Base-by-base conservation (phyloP, 805 yeast genomes). In the Torulaspora gathmanii region DNA sequence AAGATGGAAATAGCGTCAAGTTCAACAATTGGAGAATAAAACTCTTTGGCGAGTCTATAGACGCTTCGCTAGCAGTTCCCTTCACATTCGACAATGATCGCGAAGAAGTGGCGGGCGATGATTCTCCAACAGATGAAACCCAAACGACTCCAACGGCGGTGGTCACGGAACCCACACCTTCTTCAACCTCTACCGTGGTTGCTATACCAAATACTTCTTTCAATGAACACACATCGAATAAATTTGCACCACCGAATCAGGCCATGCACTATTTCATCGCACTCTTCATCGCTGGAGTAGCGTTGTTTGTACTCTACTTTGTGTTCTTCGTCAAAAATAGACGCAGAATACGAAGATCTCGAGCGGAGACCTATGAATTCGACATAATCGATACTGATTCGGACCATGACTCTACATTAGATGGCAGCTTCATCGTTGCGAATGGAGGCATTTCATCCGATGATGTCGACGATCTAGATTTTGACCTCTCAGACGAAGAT, bases 1-100 rank as follows among this genome's bases (percentile, higher is more conserved):
- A 61, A 15, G 70, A 63, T 6, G 64, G 57, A 1, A 68, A 70
- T 45, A 58, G 61, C 2, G 63, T 74, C 2, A 67, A 57, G 1
- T 72, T 93, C 33, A 67, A 74, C 35, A 70, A 75, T 56, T 93
- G 96, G 95, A 83, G 80, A 60, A 63, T 93, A 59, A 78, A 80
- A 35, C 68, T 90, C 11, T 93, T 86, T 73, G 99, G 99, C 20
- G 91, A 83, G 63, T 69, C 82, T 15, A 72, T 71, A 33, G 90
- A 86, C 64, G 74, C 81, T 1, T 57, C 75, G 11, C 76, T 79
- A 63, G 87, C 85, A 1, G 76, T 74, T 56, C 67, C 73, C 37
- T 83, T 69, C 58, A 78, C 78, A 33, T 60, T 79, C 41, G 69
- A 65, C 33, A 68, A 62, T 33, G 68, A 61, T 36, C 55, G 51